phyloP scores from a whole-genome alignment of 208 protist species.

The Trypanosoma mega region DNA sequence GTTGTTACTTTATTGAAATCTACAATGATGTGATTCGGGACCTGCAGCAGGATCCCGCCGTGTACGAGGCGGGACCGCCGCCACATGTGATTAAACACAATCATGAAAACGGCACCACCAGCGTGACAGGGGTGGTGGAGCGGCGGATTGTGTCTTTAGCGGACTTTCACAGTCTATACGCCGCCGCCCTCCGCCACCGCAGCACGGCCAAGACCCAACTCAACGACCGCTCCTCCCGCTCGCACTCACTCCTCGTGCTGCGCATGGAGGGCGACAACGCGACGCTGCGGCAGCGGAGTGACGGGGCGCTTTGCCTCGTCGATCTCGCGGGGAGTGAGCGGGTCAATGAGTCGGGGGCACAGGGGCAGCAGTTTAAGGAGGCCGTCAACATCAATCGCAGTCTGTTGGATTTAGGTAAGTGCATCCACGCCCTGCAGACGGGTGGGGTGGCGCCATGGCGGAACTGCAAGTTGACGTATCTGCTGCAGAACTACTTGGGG shows the following conservation, averaged over 20 bases:
- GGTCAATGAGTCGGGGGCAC: slow-evolving; percentile 85
- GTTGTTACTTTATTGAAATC: slow-evolving; percentile 88
- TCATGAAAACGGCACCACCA: slow-evolving; percentile 43
- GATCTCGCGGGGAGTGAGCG: slow-evolving; percentile 95
- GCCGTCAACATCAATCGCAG: slow-evolving; percentile 92
- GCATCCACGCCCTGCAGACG: slow-evolving; percentile 82
- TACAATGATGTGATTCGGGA: slow-evolving; percentile 92
- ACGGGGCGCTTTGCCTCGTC: slow-evolving; percentile 83
- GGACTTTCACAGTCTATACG: slow-evolving; percentile 69
- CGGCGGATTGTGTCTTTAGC: slow-evolving; percentile 38
- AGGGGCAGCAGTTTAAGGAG: slow-evolving; percentile 89
- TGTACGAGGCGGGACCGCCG: slow-evolving; percentile 58
- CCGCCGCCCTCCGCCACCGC: slow-evolving; percentile 59
- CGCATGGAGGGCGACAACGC: slow-evolving; percentile 67
- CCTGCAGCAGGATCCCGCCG: slow-evolving; percentile 63
- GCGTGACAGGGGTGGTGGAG: slow-evolving; percentile 66
- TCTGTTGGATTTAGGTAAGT: slow-evolving; percentile 91
- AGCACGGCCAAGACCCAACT: slow-evolving; percentile 79
- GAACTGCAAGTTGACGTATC: slow-evolving; percentile 91
- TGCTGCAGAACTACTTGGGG: slow-evolving; percentile 89
- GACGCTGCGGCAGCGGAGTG: slow-evolving; percentile 67
- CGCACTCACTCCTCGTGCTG: slow-evolving; percentile 90
- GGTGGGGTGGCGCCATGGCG: slow-evolving; percentile 86
- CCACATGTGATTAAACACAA: slow-evolving; percentile 64
- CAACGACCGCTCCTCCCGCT: slow-evolving; percentile 90